Evolutionary conservation across 1,284 basidiomycete genomes (phyloP), one percentile per base, ranked within the genome.

Genomic region (Papiliotrema flavescens): DNA sequence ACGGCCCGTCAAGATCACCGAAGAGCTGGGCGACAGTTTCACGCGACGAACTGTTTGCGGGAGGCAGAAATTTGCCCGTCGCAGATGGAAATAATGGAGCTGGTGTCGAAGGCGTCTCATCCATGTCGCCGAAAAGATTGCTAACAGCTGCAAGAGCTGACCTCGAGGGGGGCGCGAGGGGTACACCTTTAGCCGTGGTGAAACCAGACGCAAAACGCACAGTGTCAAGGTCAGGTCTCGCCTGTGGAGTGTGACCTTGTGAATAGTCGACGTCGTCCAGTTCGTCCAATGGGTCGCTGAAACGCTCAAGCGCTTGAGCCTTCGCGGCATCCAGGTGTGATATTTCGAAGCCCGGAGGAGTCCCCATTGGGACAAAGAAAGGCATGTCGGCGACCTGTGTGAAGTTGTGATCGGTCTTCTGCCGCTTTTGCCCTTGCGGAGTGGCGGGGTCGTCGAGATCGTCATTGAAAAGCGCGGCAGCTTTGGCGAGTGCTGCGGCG

Each of bases 151-250:
- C 43, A 39, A 41, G 26, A 7, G 67, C 56, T 13, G 50, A 45
- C n/a, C 37, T 49, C 20, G 61, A 65, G 22, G 61, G 62, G 4
- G 59, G 55, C 19, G 61, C 50, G 2, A 65, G 48, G 24, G 50
- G 34, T 8, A 37, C 19, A 2, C 62, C 62, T 23, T 37, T 47
- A 28, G 60, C 62, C 11, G 62, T 64, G 20, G 49, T 57, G 59
- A 66, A 66, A 4, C 52, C 49, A 13, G 17, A 17, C 37, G 43
- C 49, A 47, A 36, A 22, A 6, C 6, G 39, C 39, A 40, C 17
- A 4, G 17, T 7, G 6, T 7, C n/a, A 4, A 40, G 39, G 39
- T 11, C 11, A 11, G 28, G 28, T 32, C n/a, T n/a, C n/a, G n/a
- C n/a, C n/a, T 32, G 28, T 5, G 28, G 6, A 32, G 11, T 6